Evolutionary conservation across 1,139 yeast genomes (phyloP).

Genomic region (Kluyveromyces sp.): DNA sequence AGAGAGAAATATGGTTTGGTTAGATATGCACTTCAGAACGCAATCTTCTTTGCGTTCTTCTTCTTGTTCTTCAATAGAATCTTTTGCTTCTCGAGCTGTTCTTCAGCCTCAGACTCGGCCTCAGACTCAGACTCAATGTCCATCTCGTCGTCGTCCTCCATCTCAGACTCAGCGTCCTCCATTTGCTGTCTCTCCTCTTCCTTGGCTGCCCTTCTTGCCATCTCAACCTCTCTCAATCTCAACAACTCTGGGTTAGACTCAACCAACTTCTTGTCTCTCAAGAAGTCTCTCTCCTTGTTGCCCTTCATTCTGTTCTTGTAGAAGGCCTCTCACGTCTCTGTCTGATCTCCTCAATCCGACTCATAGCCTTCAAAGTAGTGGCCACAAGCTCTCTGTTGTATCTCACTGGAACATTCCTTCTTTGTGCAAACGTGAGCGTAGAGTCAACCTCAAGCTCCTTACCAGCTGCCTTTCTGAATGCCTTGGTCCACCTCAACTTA

Average conservation of each 20-base stretch:
- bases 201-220: slow-evolving; percentile 72
- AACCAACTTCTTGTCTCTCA: slow-evolving; percentile 80
- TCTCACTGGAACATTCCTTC: slow-evolving; percentile 97
- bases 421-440: slow-evolving; percentile 89
- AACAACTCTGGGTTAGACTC: slow-evolving; percentile 82
- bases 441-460: slow-evolving; percentile 97
- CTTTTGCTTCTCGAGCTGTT: slow-evolving; percentile 56
- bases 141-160: slow-evolving; percentile 34
- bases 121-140: slow-evolving; percentile 36
- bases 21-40: slow-evolving; percentile 14
- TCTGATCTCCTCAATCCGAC: slow-evolving; percentile 92
- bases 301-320: slow-evolving; percentile 99
- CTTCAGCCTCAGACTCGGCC: slow-evolving; percentile 34
- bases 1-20: neutral
- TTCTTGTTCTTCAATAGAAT: slow-evolving; percentile 67
- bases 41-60: slow-evolving; percentile 33
- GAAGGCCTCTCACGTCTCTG: slow-evolving; percentile 96
- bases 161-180: slow-evolving; percentile 32
- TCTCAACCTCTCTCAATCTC: slow-evolving; percentile 87
- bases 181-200: slow-evolving; percentile 33
- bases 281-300: slow-evolving; percentile 79
- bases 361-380: slow-evolving; percentile 90
- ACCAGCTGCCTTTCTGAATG: slow-evolving; percentile 98
- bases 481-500: slow-evolving; percentile 96
- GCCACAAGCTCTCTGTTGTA: slow-evolving; percentile 95